Base-by-base conservation (phyloP, 2,329 filamentous ascomycete genomes). In the Lecanicillium sp. region DNA sequence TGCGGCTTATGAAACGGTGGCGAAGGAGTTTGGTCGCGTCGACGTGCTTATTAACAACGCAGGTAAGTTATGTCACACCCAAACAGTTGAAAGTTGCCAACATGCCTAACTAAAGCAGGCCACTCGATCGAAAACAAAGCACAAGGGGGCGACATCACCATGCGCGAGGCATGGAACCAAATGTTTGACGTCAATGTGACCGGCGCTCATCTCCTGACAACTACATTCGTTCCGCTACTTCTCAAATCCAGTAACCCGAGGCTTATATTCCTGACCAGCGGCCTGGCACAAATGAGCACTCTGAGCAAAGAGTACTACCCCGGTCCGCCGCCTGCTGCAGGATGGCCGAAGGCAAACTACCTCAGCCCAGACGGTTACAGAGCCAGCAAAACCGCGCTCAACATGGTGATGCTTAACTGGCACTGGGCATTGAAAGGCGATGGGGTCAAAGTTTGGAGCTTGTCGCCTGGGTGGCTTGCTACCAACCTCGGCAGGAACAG, bases 41-140 rank as follows among this genome's bases (percentile, higher is more conserved):
- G 74, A 80, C 36, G 54, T 61, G 2, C 60, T 80, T 1, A 53
- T 80, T 42, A 79, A 79, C 55, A 79, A 80, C 39, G 76, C 69
- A 0, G 74, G 71, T 64, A 55, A 10, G 50, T 41, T 22, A 6
- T 25, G 6, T 25, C 22, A 25, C 22, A 25, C 6, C 22, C n/a
- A n/a, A n/a, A n/a, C n/a, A n/a, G n/a, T n/a, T n/a, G n/a, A n/a
- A 15, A 17, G n/a, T 14, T 14, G 14, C 8, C 20, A 37, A 18
- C 45, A 14, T 29, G 8, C 8, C 9, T 19, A 10, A 14, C 11
- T 10, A 36, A 12, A 29, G 22, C n/a, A n/a, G n/a, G n/a, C n/a
- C n/a, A n/a, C n/a, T n/a, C n/a, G n/a, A n/a, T n/a, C n/a, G n/a
- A n/a, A n/a, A n/a, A n/a, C n/a, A n/a, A 20, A 20, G 8, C 25